Base-by-base conservation (phyloP, 2,329 filamentous ascomycete genomes). In the Fusarium humuli region DNA sequence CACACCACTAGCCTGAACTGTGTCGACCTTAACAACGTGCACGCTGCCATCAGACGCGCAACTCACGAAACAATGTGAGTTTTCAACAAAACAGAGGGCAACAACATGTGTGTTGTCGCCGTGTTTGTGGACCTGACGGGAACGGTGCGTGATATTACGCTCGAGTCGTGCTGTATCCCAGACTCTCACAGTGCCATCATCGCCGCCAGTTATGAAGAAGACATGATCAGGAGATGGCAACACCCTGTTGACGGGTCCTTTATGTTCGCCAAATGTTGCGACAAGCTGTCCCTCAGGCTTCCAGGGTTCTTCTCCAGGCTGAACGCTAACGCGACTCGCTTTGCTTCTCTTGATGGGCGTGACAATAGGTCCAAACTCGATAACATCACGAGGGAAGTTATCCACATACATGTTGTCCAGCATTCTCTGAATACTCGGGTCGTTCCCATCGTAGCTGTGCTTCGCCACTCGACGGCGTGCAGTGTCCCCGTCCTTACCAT, bases 161-260 rank as follows among this genome's bases (percentile, higher is more conserved):
- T 99, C 96, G 9, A 99, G 85, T 25, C 96, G 88, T 27, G 90
- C 90, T 27, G 94, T 92, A 80, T 99, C 96, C 96, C 96, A 99
- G 7, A 99, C 87, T 76, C 93, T 97, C 60, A 98, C 93, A 9
- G 88, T 90, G 5, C 96, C 93, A 79, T 99, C 96, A 75, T 97
- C 93, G 12, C 94, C 95, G 9, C 91, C 95, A 1, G 96, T 98
- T 60, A 98, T 87, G 79, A 99, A 99, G 81, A 99, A 99, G 7
- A 91, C 83, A 78, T 99, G 95, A 76, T 99, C 96, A 1, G 95
- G 94, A 3, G 96, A 91, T 10, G 94, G 88, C 4, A 92, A 85
- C 13, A 98, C 88, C 12, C 94, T 89, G 75, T 92, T 97, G 69
- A 98, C 89, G 10, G 93, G 88, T 1, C 90, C 93, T 29, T 86